Evolutionary conservation across 2,329 filamentous ascomycete genomes (phyloP), one percentile per base, ranked within the genome.

Genomic region (Ophiocordyceps camponoti-leonardi): DNA sequence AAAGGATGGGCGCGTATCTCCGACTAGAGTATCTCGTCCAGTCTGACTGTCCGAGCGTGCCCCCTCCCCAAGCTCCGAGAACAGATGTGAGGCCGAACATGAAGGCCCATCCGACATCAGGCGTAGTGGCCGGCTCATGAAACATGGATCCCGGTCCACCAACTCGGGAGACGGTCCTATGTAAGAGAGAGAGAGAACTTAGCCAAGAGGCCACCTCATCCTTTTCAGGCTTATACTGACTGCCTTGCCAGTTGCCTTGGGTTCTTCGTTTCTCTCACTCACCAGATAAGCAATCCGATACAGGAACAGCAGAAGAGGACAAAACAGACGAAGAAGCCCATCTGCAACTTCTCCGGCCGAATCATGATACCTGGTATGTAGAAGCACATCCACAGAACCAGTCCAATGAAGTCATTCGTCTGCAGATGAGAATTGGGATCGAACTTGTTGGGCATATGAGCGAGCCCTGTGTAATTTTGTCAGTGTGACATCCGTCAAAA

Each of bases 11-110:
- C 3, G 52, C 49, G 18, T 49, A 41, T 22, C 46, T 49, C 2
- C 37, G 47, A 18, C 45, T 50, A 30, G 54, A 53, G 30, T 56
- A 56, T 19, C 54, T 49, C n/a, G 53, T 56, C 54, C 54, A 56
- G 45, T 56, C 54, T 14, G 54, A 55, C 46, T 56, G 54, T 2
- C 54, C 54, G 20, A 56, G 45, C n/a, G 52, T 54, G 33, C 54
- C 54, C 31, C 50, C 48, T 18, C 53, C 54, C 53, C 53, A 55
- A 6, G 54, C 47, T 13, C 54, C 54, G 12, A 56, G 48, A 26
- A 56, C 53, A 7, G 56, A 52, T 20, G 56, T 59, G 45, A 59
- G 56, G 26, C 56, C 56, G 41, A 57, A 59, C 41, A 58, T 51
- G 49, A 58, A 58, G 3, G 57, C 54, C 57, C 56, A 60, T 18